These are phyloP conservation scores for Pythium sukuiense DNA, from an alignment of 352 stramenopile genomes.

Conservation along the genomic window DNA sequence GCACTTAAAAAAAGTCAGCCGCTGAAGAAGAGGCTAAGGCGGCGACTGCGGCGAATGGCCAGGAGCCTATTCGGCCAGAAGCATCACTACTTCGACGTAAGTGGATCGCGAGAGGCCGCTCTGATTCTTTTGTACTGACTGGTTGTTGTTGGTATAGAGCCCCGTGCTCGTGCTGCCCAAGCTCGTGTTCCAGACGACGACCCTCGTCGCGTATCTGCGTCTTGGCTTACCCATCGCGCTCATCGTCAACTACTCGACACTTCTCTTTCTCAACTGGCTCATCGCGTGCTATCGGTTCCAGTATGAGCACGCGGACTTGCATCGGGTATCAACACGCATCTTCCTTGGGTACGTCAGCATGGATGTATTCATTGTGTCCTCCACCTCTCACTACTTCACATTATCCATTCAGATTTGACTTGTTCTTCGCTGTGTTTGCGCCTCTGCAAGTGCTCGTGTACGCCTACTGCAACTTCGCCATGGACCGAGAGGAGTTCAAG, in stretches of 20 bases:
- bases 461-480: slow-evolving; percentile 39
- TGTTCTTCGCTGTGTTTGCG: slow-evolving; percentile 60
- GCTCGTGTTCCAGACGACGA: slow-evolving; percentile 14
- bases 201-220: slow-evolving; percentile 6
- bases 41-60: neutral
- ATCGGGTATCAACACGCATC: neutral
- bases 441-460: slow-evolving; percentile 41
- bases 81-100: neutral
- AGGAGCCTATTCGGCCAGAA: neutral
- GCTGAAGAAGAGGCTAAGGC: neutral
- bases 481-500: slow-evolving; percentile 37
- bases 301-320: neutral
- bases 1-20: neutral
- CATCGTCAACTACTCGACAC: neutral
- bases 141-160: slow-evolving; percentile 8
- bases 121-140: neutral
- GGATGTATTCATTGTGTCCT: no score
- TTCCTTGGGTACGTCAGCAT: neutral
- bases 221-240: slow-evolving; percentile 8
- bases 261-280: slow-evolving; percentile 14
- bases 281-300: slow-evolving; percentile 12
- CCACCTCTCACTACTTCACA: no score
- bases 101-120: no score
- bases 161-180: slow-evolving; percentile 10
- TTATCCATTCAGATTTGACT: slow-evolving; percentile 33